Evolutionary conservation across 2,329 filamentous ascomycete species (phyloP), one percentile per base, ranked within the genome.

Genomic region (Microcyclosporella mali): DNA sequence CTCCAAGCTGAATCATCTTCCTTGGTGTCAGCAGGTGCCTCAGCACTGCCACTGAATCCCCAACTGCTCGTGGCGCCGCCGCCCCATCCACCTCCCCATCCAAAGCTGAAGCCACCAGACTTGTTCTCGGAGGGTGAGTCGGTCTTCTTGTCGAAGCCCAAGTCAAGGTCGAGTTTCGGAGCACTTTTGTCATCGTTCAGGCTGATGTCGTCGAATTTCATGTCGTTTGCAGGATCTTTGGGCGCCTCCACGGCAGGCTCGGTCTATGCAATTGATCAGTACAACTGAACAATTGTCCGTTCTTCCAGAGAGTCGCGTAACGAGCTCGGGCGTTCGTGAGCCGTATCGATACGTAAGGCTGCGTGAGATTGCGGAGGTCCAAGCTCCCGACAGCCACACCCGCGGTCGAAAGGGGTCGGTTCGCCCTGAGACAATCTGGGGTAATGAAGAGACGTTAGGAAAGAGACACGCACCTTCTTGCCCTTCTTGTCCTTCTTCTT

Each of bases 91-190:
- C 52, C 40, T 11, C 58, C 60, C 60, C 59, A 63, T 12, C 59
- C 58, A 46, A 59, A 62, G 34, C 60, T 56, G 46, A 63, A 62
- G 18, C 57, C 57, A 38, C 52, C 52, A 16, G 51, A 48, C 37
- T 62, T 63, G 21, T 9, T 25, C 36, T 56, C 59, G 17, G 52
- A 50, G 27, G 48, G 49, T 15, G 49, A 44, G 11, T 49, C 41
- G 9, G 52, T 42, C 39, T 56, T 49, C 31, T 43, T 53, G 32
- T 39, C 48, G 21, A 54, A 58, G 34, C 66, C 67, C 49, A 72
- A 69, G 47, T 66, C 66, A 47, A 73, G 60, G 46, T 72, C 68
- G 51, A 73, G 65, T 57, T 72, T 70, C 16, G 70, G 70, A 39
- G 65, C 66, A 28, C 49, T 56, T 36, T 57, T 58, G 58, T 60